phyloP scores from a whole-genome alignment of 139 green algal species.

The Chlorella sorokiniana region DNA sequence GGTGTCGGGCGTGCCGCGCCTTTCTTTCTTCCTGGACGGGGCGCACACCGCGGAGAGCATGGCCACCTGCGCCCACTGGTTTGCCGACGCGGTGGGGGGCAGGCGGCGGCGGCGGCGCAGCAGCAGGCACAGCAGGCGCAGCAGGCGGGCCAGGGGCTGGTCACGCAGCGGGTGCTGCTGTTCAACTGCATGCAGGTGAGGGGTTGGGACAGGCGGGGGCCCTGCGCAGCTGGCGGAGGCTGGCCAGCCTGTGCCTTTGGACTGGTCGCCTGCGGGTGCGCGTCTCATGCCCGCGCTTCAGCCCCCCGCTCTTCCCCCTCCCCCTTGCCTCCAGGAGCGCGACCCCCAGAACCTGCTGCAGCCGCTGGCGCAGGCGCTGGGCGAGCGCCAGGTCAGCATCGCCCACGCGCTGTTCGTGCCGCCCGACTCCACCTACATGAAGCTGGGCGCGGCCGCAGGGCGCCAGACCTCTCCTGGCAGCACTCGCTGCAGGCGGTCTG shows the following conservation, averaged over 20 bases:
- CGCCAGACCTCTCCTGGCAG: slow-evolving; percentile 67
- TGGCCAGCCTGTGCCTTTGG: no score
- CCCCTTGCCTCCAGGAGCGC: slow-evolving; percentile 61
- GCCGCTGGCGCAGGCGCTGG: slow-evolving; percentile 57
- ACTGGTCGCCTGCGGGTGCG: no score
- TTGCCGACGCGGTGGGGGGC: slow-evolving; percentile 51
- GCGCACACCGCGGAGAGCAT: slow-evolving; percentile 97
- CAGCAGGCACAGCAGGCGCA: neutral
- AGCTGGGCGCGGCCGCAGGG: slow-evolving; percentile 18
- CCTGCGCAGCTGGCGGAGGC: no score
- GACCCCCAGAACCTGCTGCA: slow-evolving; percentile 80
- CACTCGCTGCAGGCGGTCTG: slow-evolving; percentile 55
- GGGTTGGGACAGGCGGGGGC: no score
- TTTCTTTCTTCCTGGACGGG: slow-evolving; percentile 94
- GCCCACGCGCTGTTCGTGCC: slow-evolving; percentile 78
- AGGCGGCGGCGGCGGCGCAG: neutral
- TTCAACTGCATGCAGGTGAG: slow-evolving; percentile 93
- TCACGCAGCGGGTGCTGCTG: slow-evolving; percentile 72
- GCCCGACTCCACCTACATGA: slow-evolving; percentile 58
- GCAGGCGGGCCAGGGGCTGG: neutral
- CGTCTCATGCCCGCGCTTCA: neutral
- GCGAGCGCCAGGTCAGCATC: slow-evolving; percentile 38
- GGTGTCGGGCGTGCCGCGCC: slow-evolving; percentile 33
- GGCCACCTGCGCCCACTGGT: slow-evolving; percentile 89
- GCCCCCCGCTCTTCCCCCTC: neutral